Percentiles rank a stretch among this genome's conserved stretches.
Conservation (phyloP, 2,329 filamentous ascomycete genomes). For the Penicillium occitanis region DNA sequence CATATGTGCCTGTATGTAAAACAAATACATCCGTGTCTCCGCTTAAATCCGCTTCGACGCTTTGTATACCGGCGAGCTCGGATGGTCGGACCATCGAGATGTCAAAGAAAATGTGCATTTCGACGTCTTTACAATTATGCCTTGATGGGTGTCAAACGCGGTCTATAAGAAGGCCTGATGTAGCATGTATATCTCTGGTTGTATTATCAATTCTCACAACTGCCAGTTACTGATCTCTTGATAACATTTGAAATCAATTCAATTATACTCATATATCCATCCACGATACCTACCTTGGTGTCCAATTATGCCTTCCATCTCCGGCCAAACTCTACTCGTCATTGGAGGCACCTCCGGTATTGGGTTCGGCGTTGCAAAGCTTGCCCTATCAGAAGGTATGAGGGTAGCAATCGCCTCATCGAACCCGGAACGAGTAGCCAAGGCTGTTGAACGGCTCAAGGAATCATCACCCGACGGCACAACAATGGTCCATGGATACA, state of each 20-base stretch:
- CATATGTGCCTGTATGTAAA: neutral
- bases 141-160: neutral
- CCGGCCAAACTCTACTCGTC: conserved; percentile 50
- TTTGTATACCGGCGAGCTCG: neutral
- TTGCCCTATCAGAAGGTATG: conserved; percentile 55
- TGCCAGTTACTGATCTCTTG: neutral
- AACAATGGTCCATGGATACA: conserved; percentile 44
- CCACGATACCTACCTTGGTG: neutral
- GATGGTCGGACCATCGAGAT: neutral
- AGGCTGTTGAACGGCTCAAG: conserved; percentile 48
- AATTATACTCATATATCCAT: too few relatives aligned
- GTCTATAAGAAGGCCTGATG: neutral
- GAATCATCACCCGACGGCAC: conserved; percentile 38
- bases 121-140: neutral
- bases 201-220: neutral
- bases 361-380: conserved; percentile 61
- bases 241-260: too few relatives aligned
- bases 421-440: conserved; percentile 50
- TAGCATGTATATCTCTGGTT: neutral
- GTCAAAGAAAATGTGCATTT: neutral
- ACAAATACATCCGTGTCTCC: neutral
- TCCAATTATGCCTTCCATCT: conserved; percentile 25
- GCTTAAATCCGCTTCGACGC: neutral
- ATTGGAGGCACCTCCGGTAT: conserved; percentile 65
- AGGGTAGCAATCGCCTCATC: conserved; percentile 63